These are phyloP conservation scores for Trypanosoma rangeli DNA, from an alignment of 208 protist species.

Conservation along the genomic window DNA sequence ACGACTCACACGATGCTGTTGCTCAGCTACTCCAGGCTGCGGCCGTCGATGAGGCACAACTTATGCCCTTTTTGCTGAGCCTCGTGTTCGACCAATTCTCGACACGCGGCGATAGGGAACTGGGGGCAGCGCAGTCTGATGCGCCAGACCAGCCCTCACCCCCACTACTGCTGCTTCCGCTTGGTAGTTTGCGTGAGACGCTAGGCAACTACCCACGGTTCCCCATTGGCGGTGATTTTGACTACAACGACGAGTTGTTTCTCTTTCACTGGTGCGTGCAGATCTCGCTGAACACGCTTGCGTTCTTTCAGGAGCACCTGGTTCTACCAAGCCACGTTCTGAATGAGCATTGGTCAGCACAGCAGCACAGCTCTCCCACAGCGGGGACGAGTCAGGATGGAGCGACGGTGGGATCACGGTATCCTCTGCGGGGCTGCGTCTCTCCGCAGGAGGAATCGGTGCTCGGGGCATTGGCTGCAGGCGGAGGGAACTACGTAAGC, in stretches of 20 bases:
- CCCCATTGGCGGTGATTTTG: slow-evolving; percentile 38
- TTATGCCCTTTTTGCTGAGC: slow-evolving; percentile 23
- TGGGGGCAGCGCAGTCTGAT: slow-evolving; percentile 16
- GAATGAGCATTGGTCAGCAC: slow-evolving; percentile 45
- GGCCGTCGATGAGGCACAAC: slow-evolving; percentile 20
- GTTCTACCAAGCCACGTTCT: slow-evolving; percentile 63
- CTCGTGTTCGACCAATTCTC: slow-evolving; percentile 14
- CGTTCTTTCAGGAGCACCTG: slow-evolving; percentile 79
- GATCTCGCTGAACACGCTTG: slow-evolving; percentile 70
- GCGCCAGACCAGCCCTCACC: slow-evolving; percentile 4
- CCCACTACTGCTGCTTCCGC: slow-evolving; percentile 21
- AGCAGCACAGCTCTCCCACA: slow-evolving; percentile 4
- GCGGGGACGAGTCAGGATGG: neutral
- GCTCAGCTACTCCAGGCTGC: slow-evolving; percentile 12
- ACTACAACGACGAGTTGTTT: slow-evolving; percentile 73
- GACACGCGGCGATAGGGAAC: neutral
- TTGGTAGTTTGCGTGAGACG: slow-evolving; percentile 29
- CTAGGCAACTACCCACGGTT: slow-evolving; percentile 37
- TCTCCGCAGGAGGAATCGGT: slow-evolving; percentile 71
- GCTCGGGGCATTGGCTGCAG: slow-evolving; percentile 48
- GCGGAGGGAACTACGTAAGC: slow-evolving; percentile 78
- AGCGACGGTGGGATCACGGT: neutral
- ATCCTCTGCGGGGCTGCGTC: slow-evolving; percentile 47
- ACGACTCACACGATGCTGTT: slow-evolving; percentile 7
- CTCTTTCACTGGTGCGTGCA: slow-evolving; percentile 84